phyloP scores from a whole-genome alignment of 768 basidiomycete species.

The Lepiota brunneoincarnata region DNA sequence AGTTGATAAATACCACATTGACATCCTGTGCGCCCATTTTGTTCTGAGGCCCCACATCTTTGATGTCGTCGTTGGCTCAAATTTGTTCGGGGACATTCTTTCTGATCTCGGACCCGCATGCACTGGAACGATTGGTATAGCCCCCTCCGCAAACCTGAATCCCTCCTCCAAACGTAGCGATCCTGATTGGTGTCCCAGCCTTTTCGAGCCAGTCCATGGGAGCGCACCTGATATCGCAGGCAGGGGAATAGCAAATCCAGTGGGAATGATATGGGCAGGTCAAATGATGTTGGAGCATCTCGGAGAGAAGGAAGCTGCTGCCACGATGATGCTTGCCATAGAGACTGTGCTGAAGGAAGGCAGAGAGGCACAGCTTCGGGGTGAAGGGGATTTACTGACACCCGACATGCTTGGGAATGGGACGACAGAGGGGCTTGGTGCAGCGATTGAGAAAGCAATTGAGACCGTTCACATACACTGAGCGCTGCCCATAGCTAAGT shows the following conservation, averaged over 20 bases:
- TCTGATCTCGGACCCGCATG: slow-evolving; percentile 55
- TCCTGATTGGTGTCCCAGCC: slow-evolving; percentile 41
- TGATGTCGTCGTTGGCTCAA: slow-evolving; percentile 55
- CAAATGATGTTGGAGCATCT: slow-evolving; percentile 51
- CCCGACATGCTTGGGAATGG: slow-evolving; percentile 37
- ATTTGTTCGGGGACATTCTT: slow-evolving; percentile 54
- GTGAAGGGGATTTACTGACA: slow-evolving; percentile 27
- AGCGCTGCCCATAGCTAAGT: too few species aligned
- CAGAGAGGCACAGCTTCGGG: slow-evolving; percentile 22
- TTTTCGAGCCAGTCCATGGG: slow-evolving; percentile 58
- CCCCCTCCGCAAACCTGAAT: slow-evolving; percentile 51
- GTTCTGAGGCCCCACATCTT: slow-evolving; percentile 50
- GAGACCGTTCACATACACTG: neutral
- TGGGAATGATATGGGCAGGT: slow-evolving; percentile 55
- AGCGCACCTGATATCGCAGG: slow-evolving; percentile 58
- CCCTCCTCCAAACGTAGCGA: slow-evolving; percentile 28
- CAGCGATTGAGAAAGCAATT: slow-evolving; percentile 27
- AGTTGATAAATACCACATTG: slow-evolving; percentile 47
- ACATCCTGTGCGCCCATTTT: slow-evolving; percentile 45
- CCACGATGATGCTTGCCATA: slow-evolving; percentile 38
- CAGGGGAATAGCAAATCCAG: slow-evolving; percentile 50
- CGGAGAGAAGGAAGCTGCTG: slow-evolving; percentile 38
- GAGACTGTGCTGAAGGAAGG: slow-evolving; percentile 31
- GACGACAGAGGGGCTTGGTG: slow-evolving; percentile 32
- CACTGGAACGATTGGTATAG: slow-evolving; percentile 55